phyloP scores from a whole-genome alignment of 2,329 filamentous ascomycete species.

The Coniochaeta ligniaria region DNA sequence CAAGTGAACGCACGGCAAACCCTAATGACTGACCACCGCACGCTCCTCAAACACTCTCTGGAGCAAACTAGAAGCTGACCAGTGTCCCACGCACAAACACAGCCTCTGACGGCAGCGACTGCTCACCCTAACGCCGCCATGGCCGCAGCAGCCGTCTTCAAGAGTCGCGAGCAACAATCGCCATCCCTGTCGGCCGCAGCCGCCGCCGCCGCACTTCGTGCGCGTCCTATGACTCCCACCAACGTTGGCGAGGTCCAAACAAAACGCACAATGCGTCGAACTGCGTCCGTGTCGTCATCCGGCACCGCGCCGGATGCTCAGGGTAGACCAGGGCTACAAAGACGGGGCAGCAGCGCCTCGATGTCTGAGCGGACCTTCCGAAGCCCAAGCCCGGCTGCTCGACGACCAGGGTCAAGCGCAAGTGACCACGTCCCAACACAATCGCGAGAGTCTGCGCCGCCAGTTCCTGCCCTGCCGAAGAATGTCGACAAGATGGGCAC shows the following conservation, averaged over 20 bases:
- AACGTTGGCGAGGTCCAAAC: slow-evolving; percentile 79
- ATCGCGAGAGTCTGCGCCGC: slow-evolving; percentile 48
- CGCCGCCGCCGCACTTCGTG: slow-evolving; percentile 76
- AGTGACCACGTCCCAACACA: background rate
- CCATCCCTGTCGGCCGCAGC: slow-evolving; percentile 73
- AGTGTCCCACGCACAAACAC: slow-evolving; percentile 10
- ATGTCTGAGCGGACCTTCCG: slow-evolving; percentile 89
- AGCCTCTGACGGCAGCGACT: slow-evolving; percentile 58
- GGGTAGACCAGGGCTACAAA: slow-evolving; percentile 38
- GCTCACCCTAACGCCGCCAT: slow-evolving; percentile 68
- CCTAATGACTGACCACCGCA: background rate
- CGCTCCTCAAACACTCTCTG: background rate
- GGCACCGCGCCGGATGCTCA: slow-evolving; percentile 18
- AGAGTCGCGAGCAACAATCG: slow-evolving; percentile 57
- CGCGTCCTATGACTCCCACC: slow-evolving; percentile 69
- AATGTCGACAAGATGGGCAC: slow-evolving; percentile 24
- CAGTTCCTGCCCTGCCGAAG: slow-evolving; percentile 67
- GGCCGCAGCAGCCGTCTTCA: slow-evolving; percentile 76
- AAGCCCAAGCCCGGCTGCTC: slow-evolving; percentile 54
- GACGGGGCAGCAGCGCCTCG: slow-evolving; percentile 65
- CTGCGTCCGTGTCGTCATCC: slow-evolving; percentile 63
- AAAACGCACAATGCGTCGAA: slow-evolving; percentile 72
- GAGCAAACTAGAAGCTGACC: background rate
- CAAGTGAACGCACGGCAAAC: too few relatives aligned
- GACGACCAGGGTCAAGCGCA: slow-evolving; percentile 30